Percentiles rank a stretch among this genome's conserved stretches.
Conservation (phyloP, 1,284 basidiomycete species). For the Sutorius eximius region DNA sequence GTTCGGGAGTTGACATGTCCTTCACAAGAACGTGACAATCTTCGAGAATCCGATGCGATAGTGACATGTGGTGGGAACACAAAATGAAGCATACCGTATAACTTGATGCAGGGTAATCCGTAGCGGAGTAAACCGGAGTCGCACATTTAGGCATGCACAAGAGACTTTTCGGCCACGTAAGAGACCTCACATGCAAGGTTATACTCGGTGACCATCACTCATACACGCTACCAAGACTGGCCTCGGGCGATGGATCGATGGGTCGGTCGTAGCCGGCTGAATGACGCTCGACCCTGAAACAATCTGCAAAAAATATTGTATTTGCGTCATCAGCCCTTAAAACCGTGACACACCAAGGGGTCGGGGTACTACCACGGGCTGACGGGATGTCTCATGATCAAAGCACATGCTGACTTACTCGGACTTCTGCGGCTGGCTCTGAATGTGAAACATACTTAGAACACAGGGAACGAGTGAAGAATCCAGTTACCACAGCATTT, state of each 20-base stretch:
- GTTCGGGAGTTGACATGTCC: neutral
- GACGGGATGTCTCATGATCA: neutral
- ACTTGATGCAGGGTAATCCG: neutral
- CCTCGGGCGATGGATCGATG: no score
- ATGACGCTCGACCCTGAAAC: neutral
- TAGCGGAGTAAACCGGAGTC: neutral
- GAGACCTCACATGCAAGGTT: neutral
- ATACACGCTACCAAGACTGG: no score
- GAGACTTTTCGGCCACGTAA: neutral
- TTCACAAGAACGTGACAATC: neutral
- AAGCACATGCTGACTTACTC: neutral
- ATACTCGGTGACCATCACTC: no score
- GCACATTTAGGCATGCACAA: neutral
- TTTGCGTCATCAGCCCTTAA: neutral
- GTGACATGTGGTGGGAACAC: neutral
- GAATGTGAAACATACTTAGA: neutral
- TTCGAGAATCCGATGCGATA: neutral
- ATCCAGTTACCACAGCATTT: neutral
- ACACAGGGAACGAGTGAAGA: neutral
- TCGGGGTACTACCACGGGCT: neutral
- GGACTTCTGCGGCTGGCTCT: neutral
- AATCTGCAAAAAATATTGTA: neutral
- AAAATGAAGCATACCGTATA: neutral
- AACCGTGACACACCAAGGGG: neutral
- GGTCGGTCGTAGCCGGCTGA: neutral